Evolutionary conservation across 352 stramenopile species (phyloP).

Genomic region (Phytophthora tentaculata): DNA sequence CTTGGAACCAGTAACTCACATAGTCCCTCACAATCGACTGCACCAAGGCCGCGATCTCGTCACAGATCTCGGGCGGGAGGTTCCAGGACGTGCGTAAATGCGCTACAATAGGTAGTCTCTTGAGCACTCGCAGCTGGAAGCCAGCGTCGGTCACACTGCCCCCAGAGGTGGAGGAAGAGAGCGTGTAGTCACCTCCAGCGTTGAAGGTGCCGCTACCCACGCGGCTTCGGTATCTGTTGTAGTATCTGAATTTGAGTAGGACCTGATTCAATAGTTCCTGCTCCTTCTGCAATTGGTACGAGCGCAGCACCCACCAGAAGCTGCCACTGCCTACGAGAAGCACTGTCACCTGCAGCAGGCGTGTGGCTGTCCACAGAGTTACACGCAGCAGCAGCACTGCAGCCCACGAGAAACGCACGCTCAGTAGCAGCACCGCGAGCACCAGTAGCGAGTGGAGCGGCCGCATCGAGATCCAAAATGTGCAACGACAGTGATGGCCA

Average conservation of each 20-base stretch:
- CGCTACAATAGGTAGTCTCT: slow-evolving; percentile 63
- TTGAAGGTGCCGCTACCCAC: slow-evolving; percentile 23
- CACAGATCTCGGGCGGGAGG: slow-evolving; percentile 60
- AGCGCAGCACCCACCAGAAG: slow-evolving; percentile 71
- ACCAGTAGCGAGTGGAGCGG: slow-evolving; percentile 21
- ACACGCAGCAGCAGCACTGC: slow-evolving; percentile 27
- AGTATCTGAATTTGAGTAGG: slow-evolving; percentile 58
- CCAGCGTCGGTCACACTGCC: slow-evolving; percentile 43
- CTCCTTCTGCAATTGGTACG: slow-evolving; percentile 66
- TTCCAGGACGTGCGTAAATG: slow-evolving; percentile 67
- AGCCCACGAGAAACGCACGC: slow-evolving; percentile 28
- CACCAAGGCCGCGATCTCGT: slow-evolving; percentile 66
- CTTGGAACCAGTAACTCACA: slow-evolving; percentile 69
- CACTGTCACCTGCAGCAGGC: slow-evolving; percentile 50
- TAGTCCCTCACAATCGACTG: slow-evolving; percentile 64
- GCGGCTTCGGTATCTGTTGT: slow-evolving; percentile 52
- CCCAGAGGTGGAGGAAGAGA: slow-evolving; percentile 1
- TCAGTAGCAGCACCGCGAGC: slow-evolving; percentile 36
- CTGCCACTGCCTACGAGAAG: slow-evolving; percentile 53
- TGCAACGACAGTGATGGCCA: slow-evolving; percentile 10
- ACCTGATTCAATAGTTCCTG: slow-evolving; percentile 66
- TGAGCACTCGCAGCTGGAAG: slow-evolving; percentile 63
- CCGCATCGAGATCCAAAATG: slow-evolving; percentile 22
- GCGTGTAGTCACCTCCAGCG: slow-evolving; percentile 7
- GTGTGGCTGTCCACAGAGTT: slow-evolving; percentile 31